Percentiles rank a stretch among this genome's conserved stretches.
Conservation (phyloP, 2,329 filamentous ascomycete genomes). For the Beauveria sp. region DNA sequence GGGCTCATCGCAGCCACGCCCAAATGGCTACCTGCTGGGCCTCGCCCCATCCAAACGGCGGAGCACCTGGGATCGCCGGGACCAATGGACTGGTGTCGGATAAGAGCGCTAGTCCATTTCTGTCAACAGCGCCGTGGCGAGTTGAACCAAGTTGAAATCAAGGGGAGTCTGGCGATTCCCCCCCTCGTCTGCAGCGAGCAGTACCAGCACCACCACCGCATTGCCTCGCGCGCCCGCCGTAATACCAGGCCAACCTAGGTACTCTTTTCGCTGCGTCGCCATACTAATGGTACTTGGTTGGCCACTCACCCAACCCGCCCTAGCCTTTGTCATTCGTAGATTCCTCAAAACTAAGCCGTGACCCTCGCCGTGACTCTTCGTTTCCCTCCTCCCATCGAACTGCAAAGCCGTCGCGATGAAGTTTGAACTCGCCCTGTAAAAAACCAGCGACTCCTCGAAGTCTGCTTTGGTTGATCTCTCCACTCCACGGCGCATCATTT, state of each 20-base stretch:
- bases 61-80: neutral
- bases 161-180: slow-evolving; percentile 8
- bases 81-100: neutral
- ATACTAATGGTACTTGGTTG: neutral
- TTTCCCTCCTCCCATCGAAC: slow-evolving; percentile 40
- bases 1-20: slow-evolving; percentile 1
- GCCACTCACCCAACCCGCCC: neutral
- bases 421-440: slow-evolving; percentile 45
- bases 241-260: neutral
- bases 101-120: neutral
- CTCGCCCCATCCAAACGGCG: neutral
- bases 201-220: neutral
- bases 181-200: neutral
- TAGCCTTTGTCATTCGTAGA: slow-evolving; percentile 16
- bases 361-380: slow-evolving; percentile 19
- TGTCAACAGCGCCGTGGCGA: neutral
- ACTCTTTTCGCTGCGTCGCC: neutral
- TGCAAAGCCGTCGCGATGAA: slow-evolving; percentile 43
- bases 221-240: neutral
- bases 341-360: slow-evolving; percentile 30
- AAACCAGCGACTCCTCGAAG: slow-evolving; percentile 46
- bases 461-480: slow-evolving; percentile 41
- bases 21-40: neutral
- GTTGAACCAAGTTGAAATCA: slow-evolving; percentile 9
- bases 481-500: slow-evolving; percentile 28